These are phyloP conservation scores for Scheffersomyces lignicola DNA, from an alignment of 1,139 yeast genomes.

Conservation along the genomic window DNA sequence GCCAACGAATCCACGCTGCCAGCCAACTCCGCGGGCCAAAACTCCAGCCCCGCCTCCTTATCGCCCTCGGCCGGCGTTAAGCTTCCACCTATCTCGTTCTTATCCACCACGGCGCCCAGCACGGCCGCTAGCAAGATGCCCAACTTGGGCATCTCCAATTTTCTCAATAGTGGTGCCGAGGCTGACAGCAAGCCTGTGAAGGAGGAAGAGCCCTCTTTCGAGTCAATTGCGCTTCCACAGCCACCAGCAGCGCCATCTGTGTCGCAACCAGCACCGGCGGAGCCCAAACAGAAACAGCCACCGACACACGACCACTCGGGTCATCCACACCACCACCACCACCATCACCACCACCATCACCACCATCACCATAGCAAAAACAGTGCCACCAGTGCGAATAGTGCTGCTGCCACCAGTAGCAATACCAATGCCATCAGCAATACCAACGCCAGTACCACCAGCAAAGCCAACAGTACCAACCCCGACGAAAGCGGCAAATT, in stretches of 20 bases:
- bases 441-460: constrained; percentile 4
- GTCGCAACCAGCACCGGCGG: background rate
- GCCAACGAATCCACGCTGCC: too few species aligned
- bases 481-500: constrained; percentile 4
- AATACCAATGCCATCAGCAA: background rate
- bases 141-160: constrained; percentile 20
- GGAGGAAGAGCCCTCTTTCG: constrained; percentile 11
- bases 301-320: constrained; percentile 3
- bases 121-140: constrained; percentile 18
- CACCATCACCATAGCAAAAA: constrained; percentile 10
- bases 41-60: too few species aligned
- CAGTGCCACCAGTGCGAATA: background rate
- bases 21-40: too few species aligned
- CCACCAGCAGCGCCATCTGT: constrained; percentile 6
- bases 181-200: constrained; percentile 3
- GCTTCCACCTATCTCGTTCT: constrained; percentile 30
- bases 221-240: constrained; percentile 5
- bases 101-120: constrained; percentile 16
- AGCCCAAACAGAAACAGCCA: background rate
- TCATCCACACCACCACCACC: constrained; percentile 13
- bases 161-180: constrained; percentile 12
- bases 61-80: constrained; percentile 13
- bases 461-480: constrained; percentile 1
- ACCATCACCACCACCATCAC: constrained; percentile 15
- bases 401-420: constrained; percentile 1